These are phyloP conservation scores for Hebeloma cylindrosporum DNA, from an alignment of 768 basidiomycete species.

Conservation along the genomic window DNA sequence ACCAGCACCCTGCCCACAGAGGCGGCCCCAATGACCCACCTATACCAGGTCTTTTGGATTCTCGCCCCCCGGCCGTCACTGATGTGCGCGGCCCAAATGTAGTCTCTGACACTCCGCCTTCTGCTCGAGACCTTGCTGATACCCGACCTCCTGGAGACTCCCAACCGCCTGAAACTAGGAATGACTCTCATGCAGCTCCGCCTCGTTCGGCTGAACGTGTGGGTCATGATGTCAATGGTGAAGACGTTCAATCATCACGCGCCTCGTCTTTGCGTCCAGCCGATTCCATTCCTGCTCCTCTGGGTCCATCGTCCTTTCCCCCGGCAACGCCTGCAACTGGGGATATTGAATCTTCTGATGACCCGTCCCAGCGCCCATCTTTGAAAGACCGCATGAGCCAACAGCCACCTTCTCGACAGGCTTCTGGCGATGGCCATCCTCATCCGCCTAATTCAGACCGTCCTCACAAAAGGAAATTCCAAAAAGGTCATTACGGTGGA, in stretches of 20 bases:
- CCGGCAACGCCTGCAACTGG: slow-evolving; percentile 9
- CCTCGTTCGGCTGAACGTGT: slow-evolving; percentile 9
- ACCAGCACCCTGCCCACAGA: slow-evolving; percentile 9
- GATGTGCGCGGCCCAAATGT: slow-evolving; percentile 5
- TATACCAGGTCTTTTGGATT: slow-evolving; percentile 14
- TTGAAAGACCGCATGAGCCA: slow-evolving; percentile 17
- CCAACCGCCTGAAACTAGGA: slow-evolving; percentile 13
- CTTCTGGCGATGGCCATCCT: slow-evolving; percentile 2
- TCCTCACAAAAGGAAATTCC: slow-evolving; percentile 14
- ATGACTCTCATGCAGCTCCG: slow-evolving; percentile 13
- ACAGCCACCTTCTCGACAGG: slow-evolving; percentile 1
- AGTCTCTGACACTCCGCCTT: slow-evolving; percentile 11
- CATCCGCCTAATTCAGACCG: slow-evolving; percentile 11
- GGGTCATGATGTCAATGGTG: slow-evolving; percentile 14
- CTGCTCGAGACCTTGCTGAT: slow-evolving; percentile 10
- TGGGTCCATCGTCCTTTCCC: slow-evolving; percentile 10
- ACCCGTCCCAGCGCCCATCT: slow-evolving; percentile 10
- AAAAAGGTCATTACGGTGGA: slow-evolving; percentile 12
- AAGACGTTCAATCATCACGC: slow-evolving; percentile 17
- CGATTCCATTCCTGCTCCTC: slow-evolving; percentile 11
- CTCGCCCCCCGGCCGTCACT: slow-evolving; percentile 4
- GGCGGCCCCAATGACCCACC: slow-evolving; percentile 14
- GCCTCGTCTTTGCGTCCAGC: slow-evolving; percentile 15
- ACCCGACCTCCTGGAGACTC: slow-evolving; percentile 17
- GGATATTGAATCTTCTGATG: slow-evolving; percentile 5